Percentiles rank a stretch among this genome's conserved stretches.
phyloP scores from a whole-genome alignment of 1,284 basidiomycete species.

The Rhodofomes roseus region DNA sequence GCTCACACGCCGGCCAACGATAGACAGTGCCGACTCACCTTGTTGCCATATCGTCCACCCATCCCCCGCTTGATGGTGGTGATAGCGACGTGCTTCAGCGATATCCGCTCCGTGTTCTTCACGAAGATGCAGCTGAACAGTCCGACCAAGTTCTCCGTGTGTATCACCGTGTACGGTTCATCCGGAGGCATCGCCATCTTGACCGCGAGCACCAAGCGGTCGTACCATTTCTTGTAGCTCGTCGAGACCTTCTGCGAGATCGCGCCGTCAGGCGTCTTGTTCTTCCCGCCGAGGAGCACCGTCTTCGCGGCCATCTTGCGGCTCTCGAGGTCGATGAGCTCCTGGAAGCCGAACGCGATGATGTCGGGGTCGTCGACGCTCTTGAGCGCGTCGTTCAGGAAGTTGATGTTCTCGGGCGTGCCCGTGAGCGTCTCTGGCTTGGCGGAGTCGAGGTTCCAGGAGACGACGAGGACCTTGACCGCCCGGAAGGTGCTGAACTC shows the following conservation, averaged over 20 bases:
- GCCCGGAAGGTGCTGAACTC: constrained; percentile 80
- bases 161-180: constrained; percentile 72
- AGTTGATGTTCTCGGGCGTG: constrained; percentile 60
- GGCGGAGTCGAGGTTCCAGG: constrained; percentile 93
- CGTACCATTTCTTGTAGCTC: constrained; percentile 87
- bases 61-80: constrained; percentile 89
- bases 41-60: constrained; percentile 92
- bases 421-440: constrained; percentile 73
- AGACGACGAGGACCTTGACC: constrained; percentile 78
- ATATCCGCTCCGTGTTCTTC: constrained; percentile 54
- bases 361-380: constrained; percentile 81
- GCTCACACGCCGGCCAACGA: not conserved
- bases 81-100: constrained; percentile 70
- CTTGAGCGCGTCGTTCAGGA: constrained; percentile 68
- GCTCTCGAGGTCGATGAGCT: constrained; percentile 91
- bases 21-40: constrained; percentile 46
- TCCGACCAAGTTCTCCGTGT: constrained; percentile 89
- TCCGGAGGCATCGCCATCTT: constrained; percentile 65
- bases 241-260: constrained; percentile 79
- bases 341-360: constrained; percentile 93
- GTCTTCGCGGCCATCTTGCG: constrained; percentile 91
- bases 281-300: constrained; percentile 73
- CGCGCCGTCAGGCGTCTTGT: constrained; percentile 59
- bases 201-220: constrained; percentile 74
- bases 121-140: constrained; percentile 89